phyloP scores from a whole-genome alignment of 2,329 filamentous ascomycete species.

The Lasiodiplodia sp. region DNA sequence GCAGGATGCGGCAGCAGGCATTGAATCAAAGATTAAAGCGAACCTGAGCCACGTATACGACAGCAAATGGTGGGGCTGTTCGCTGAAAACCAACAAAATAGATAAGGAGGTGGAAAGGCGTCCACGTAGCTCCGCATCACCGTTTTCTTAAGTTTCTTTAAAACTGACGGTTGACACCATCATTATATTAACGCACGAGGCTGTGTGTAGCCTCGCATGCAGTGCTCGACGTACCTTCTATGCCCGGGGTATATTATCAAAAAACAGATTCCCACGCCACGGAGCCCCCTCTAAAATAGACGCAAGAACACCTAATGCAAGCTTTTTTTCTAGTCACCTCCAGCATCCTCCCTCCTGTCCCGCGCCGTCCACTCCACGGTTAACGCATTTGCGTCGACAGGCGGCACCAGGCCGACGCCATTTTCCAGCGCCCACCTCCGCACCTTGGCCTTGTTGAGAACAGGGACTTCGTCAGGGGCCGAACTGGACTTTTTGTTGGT shows the following conservation, averaged over 20 bases:
- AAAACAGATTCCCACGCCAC: constrained; percentile 8
- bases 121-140: background rate
- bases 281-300: background rate
- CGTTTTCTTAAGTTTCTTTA: background rate
- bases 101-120: too few relatives aligned
- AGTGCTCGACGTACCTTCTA: constrained; percentile 18
- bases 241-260: constrained; percentile 21
- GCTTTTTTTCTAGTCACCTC: background rate
- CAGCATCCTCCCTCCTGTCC: constrained; percentile 14
- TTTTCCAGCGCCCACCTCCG: constrained; percentile 27
- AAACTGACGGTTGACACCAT: background rate
- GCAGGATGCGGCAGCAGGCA: background rate
- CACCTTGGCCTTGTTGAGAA: constrained; percentile 29
- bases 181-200: background rate
- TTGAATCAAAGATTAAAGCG: background rate
- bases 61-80: too few relatives aligned
- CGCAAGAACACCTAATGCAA: background rate
- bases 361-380: constrained; percentile 14
- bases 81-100: too few relatives aligned
- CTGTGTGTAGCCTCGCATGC: background rate
- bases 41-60: background rate
- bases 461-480: constrained; percentile 4
- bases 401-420: constrained; percentile 23
- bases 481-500: constrained; percentile 11
- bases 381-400: constrained; percentile 20